Base-by-base conservation (phyloP, 164 flowering plant species). In the Echeveria elegans region DNA sequence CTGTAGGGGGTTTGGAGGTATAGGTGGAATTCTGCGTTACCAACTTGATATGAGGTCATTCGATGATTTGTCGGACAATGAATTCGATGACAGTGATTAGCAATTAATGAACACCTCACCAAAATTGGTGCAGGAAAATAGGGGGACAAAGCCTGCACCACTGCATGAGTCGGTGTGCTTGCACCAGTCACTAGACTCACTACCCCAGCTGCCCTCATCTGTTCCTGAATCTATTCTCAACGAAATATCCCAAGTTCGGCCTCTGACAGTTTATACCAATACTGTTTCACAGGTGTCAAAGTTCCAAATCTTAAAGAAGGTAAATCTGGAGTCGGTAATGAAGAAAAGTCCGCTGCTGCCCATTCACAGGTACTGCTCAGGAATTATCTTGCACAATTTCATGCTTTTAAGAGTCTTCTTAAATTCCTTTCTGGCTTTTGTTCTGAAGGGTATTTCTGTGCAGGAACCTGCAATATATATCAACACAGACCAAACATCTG, bases 1-100 rank as follows among this genome's bases (percentile, higher is more conserved):
- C 24, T 66, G 69, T 50, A 48, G 69, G 56, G 69, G 62, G 36
- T 66, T 66, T 24, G 69, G 69, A 19, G 69, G 69, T 12, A 66
- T 66, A 19, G 60, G 69, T 14, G 69, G 69, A 66, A 66, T 66
- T 38, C 43, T 66, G 14, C 56, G 71, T 14, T 69, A 43, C 61
- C 69, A 66, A 29, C 69, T 66, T 31, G 69, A 66, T 29, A 66
- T 66, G 69, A 52, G 69, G 32, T 31, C 69, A 36, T 66, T 66
- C 21, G 69, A 66, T 24, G 69, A 66, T 24, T 50, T 66, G 37
- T 66, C 69, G 10, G 69, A 66, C 50, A 59, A 66, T 66, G 68
- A 59, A 31, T 50, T 26, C 32, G 69, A 66, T 11, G 69, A 47
- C 28, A 48, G 40, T 50, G 69, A 66, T 11, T 66, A 66, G 69